Evolutionary conservation across 148 eudicot genomes (phyloP).

Genomic region (Arbutus unedo): DNA sequence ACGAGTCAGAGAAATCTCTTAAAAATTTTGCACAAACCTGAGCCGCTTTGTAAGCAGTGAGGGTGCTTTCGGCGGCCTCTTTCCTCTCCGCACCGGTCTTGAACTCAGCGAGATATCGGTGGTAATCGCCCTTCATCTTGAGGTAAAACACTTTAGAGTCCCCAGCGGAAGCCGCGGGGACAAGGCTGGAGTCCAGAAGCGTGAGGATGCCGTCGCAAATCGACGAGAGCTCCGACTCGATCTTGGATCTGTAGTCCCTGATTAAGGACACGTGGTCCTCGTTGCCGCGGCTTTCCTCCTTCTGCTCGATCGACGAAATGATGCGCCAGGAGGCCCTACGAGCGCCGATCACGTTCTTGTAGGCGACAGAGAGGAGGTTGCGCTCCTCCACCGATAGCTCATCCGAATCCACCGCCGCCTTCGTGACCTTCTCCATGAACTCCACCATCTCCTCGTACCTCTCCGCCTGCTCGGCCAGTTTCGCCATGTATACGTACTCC

Average conservation of each 20-base stretch:
- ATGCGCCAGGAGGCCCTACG: constrained; percentile 72
- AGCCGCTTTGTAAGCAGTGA: constrained; percentile 65
- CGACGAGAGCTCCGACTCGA: constrained; percentile 52
- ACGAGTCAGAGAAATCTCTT: background rate
- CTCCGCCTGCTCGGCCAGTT: constrained; percentile 69
- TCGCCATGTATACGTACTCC: constrained; percentile 67
- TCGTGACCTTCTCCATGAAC: constrained; percentile 59
- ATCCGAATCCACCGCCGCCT: constrained; percentile 38
- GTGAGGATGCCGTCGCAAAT: constrained; percentile 62
- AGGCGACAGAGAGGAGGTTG: constrained; percentile 68
- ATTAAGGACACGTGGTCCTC: constrained; percentile 57
- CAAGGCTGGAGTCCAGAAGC: constrained; percentile 45
- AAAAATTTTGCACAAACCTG: constrained; percentile 35
- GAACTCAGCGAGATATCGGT: constrained; percentile 71
- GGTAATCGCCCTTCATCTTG: constrained; percentile 82
- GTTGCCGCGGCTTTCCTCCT: constrained; percentile 69
- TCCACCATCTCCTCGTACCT: constrained; percentile 72
- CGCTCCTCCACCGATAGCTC: constrained; percentile 71
- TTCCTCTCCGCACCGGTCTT: constrained; percentile 62
- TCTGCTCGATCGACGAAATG: constrained; percentile 68
- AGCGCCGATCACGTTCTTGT: constrained; percentile 80
- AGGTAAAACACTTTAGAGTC: constrained; percentile 68
- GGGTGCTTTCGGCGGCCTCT: constrained; percentile 77
- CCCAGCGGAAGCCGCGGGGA: constrained; percentile 44
- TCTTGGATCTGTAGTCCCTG: constrained; percentile 46